These are phyloP conservation scores for Seiridium unicorne DNA, from an alignment of 2,329 filamentous ascomycete genomes.

Conservation along the genomic window DNA sequence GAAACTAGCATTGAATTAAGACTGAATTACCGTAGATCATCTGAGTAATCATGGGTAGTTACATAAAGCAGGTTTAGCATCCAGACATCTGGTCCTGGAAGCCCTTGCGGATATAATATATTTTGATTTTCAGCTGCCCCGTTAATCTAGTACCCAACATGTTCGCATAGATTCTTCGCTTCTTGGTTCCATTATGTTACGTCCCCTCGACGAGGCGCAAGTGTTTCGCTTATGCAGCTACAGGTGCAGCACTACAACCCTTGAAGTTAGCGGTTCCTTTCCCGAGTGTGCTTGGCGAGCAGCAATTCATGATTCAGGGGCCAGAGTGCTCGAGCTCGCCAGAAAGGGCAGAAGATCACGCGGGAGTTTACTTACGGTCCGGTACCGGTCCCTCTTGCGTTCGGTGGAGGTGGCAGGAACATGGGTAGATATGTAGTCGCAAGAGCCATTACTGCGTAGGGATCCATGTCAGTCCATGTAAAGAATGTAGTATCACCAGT, in stretches of 20 bases:
- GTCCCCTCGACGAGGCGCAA: too few relatives aligned
- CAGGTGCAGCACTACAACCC: constrained; percentile 20
- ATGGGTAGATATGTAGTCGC: constrained; percentile 50
- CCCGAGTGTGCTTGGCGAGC: too few relatives aligned
- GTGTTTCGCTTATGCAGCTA: constrained; percentile 13
- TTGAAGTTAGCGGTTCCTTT: neutral
- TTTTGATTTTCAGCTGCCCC: neutral
- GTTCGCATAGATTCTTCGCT: neutral
- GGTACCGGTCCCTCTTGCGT: constrained; percentile 29
- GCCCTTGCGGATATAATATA: neutral
- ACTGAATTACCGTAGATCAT: neutral
- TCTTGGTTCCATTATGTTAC: too few relatives aligned
- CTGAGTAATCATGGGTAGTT: neutral
- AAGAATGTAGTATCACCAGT: too few relatives aligned
- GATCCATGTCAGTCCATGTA: neutral
- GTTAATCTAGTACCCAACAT: too few relatives aligned
- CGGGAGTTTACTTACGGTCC: constrained; percentile 9
- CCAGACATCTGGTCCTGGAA: neutral
- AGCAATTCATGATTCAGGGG: too few relatives aligned
- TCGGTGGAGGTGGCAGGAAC: constrained; percentile 42
- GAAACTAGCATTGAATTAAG: neutral
- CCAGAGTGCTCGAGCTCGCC: neutral
- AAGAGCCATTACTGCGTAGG: constrained; percentile 56
- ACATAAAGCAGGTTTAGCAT: neutral
- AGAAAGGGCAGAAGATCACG: neutral